Base-by-base conservation (phyloP, 352 stramenopile genomes). In the Phytophthora meadii region DNA sequence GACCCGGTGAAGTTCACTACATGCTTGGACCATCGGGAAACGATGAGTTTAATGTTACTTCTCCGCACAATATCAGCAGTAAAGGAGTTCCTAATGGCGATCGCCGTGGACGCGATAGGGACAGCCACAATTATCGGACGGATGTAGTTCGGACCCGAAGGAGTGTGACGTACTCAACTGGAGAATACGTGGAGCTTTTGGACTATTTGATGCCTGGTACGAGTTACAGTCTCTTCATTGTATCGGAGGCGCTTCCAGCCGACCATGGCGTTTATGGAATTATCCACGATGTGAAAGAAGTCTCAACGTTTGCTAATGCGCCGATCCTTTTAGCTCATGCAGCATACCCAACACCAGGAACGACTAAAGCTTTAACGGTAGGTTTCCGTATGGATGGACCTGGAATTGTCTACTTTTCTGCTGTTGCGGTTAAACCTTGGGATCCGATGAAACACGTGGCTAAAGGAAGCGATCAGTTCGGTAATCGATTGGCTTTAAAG, bases 31-130 rank as follows among this genome's bases (percentile, higher is more conserved):
- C 77, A 19, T 79, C 73, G 1, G 76, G 65, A 3, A 91, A 95
- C 44, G 41, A 70, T 0, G 85, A 93, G 44, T 73, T 92, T 37
- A 90, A 90, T 44, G 81, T 79, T 36, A 84, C 84, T 5, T 95
- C 87, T 0, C 72, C 82, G 2, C 81, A 90, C 65, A 95, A 95
- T 66, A 69, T 95, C 47, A 95, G 83, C 46, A 77, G 69, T 50
- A 93, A 89, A 45, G 44, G 56, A 2, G 14, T 52, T 24, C 22
- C 64, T 12, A 64, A 44, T n/a, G 27, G 45, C 42, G 52, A 66
- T 50, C 53, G 52, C 15, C 34, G 65, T 61, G 10, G 68, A 58
- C 46, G 37, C 8, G 56, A 46, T 3, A 54, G 72, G n/a, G 65
- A 86, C 39, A 60, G 46, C 5, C 84, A 93, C 55, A 65, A 89